phyloP scores from a whole-genome alignment of 768 basidiomycete genomes.

The Ephemerocybe angulata region DNA sequence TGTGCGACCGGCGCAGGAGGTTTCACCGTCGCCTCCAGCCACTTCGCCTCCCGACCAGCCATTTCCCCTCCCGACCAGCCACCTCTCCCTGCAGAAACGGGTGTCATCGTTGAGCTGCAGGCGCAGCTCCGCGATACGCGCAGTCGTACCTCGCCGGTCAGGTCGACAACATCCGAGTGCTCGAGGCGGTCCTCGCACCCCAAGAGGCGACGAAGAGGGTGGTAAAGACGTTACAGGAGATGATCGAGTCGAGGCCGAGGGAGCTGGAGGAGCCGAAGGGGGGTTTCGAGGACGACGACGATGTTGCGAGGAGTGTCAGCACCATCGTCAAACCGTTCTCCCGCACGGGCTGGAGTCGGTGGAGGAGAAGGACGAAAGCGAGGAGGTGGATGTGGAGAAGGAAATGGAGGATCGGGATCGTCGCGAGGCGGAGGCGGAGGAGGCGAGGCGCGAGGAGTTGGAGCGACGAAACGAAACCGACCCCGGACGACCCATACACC shows the following conservation, averaged over 20 bases:
- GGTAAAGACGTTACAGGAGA: conserved; percentile 63
- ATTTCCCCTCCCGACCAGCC: conserved; percentile 18
- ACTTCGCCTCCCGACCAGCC: too few species aligned
- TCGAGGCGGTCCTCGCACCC: conserved; percentile 79
- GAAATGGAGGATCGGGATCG: not conserved
- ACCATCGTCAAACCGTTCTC: too few species aligned
- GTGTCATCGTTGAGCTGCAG: conserved; percentile 62
- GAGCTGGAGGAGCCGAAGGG: conserved; percentile 27
- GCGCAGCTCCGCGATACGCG: conserved; percentile 79
- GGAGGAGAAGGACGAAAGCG: conserved; percentile 60
- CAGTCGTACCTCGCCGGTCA: conserved; percentile 74
- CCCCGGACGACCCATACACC: conserved; percentile 71
- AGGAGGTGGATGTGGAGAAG: not conserved
- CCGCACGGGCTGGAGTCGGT: conserved; percentile 69
- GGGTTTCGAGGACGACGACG: conserved; percentile 53
- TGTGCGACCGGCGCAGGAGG: conserved; percentile 44
- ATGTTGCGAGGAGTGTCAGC: conserved; percentile 65
- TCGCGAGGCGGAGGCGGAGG: conserved; percentile 32
- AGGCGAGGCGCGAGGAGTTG: conserved; percentile 47
- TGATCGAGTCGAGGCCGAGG: conserved; percentile 63
- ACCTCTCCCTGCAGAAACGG: conserved; percentile 18
- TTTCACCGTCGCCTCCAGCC: conserved; percentile 27
- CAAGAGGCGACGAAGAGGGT: conserved; percentile 83
- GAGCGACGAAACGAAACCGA: conserved; percentile 38
- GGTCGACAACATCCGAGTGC: conserved; percentile 74